phyloP scores from a whole-genome alignment of 2,329 filamentous ascomycete genomes.

The Hypoxylon sp. region DNA sequence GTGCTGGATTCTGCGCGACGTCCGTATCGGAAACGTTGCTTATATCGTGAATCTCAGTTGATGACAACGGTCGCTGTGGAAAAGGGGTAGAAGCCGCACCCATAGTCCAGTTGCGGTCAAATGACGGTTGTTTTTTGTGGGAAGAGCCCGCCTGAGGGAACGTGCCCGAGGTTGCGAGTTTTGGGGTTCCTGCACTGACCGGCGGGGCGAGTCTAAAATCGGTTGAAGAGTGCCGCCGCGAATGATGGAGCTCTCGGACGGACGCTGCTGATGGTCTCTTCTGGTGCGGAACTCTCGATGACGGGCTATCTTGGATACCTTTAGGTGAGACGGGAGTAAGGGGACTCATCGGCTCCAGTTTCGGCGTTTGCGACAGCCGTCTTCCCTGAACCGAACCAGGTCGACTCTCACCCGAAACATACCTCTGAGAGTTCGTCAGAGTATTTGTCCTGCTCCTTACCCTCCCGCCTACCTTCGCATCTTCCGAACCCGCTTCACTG shows the following conservation, averaged over 20 bases:
- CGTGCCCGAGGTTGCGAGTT: conserved; percentile 58
- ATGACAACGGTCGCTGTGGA: conserved; percentile 63
- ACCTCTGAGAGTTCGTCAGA: conserved; percentile 63
- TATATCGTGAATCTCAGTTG: conserved; percentile 63
- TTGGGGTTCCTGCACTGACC: conserved; percentile 55
- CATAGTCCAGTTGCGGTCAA: conserved; percentile 78
- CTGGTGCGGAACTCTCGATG: conserved; percentile 60
- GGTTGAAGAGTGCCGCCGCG: conserved; percentile 87
- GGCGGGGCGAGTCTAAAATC: conserved; percentile 69
- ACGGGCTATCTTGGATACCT: conserved; percentile 59
- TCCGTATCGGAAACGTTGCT: conserved; percentile 55
- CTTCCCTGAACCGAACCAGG: conserved; percentile 62
- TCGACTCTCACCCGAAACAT: conserved; percentile 58
- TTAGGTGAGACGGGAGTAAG: conserved; percentile 58
- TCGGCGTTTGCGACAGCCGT: conserved; percentile 66
- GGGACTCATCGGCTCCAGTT: conserved; percentile 60
- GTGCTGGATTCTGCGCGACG: conserved; percentile 59
- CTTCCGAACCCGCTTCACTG: conserved; percentile 70
- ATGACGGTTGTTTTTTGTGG: conserved; percentile 76
- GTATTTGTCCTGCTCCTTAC: conserved; percentile 69
- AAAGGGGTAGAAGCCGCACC: conserved; percentile 61
- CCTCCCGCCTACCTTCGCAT: conserved; percentile 54
- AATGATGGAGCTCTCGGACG: conserved; percentile 84
- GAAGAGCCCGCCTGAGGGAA: conserved; percentile 56
- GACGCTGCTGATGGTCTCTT: conserved; percentile 83